Base-by-base conservation (phyloP, 306 rosid genomes). In the Amphicarpaea edgeworthii region DNA sequence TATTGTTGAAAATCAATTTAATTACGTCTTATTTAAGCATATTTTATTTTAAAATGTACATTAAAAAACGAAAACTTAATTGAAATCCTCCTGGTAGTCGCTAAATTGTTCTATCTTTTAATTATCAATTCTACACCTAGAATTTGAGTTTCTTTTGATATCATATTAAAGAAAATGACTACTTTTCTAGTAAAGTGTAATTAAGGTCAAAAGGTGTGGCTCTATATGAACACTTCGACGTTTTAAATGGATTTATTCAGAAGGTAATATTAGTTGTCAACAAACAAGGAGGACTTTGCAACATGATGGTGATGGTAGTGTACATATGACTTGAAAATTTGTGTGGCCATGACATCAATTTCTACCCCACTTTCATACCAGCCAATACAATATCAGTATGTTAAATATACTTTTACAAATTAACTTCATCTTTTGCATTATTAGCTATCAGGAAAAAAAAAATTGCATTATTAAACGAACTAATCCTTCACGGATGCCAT, bases 311-410 rank as follows among this genome's bases (percentile, higher is more conserved):
- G 7, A 2, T 41, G 12, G 12, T 8, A 41, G 45, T 41, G 12
- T 41, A 43, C 12, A 43, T 5, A 30, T 4, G 5, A 43, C 1
- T 50, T 17, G 11, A 50, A 7, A 50, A 50, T 2, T 50, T 50
- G 23, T 17, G 10, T 49, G 26, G 24, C 0, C 26, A 17, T 51
- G 26, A 20, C 28, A 28, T 28, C 3, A 53, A 19, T 20, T 8
- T 53, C 21, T 59, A 28, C 21, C 21, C 66, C 37, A 59, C 66
- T 59, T 59, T 26, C 65, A 26, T 58, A 6, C 17, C 64, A 14
- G 41, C 41, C 41, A 53, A 37, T 20, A 14, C 19, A 30, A 32
- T 8, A n/a, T 61, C 5, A 30, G 16, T 34, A 30, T n/a, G 37
- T 30, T 30, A 30, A 30, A 30, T 30, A 30, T 30, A 61, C 45